A percentile compares a stretch with the other conserved stretches of the same genome.
phyloP scores from a whole-genome alignment of 129 eudicot species.

The Sambucus nigra region DNA sequence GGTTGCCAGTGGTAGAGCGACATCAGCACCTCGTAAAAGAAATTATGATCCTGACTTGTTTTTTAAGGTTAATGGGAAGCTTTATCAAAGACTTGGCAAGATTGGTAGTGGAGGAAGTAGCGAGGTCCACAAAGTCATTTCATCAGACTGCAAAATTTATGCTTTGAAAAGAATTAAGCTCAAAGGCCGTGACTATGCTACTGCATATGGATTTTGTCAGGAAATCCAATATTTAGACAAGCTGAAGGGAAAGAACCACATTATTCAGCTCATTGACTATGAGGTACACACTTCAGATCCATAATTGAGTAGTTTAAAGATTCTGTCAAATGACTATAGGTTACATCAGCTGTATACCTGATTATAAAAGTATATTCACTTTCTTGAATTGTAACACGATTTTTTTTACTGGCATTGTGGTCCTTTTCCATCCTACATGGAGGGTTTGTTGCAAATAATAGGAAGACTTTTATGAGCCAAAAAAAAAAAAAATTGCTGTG shows the following conservation, averaged over 20 bases:
- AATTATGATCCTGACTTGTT: constrained; percentile 67
- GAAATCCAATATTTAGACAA: constrained; percentile 80
- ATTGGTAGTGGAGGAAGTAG: constrained; percentile 99
- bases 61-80: constrained; percentile 94
- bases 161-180: constrained; percentile 96
- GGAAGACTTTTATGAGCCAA: neutral
- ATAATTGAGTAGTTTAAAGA: neutral
- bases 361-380: neutral
- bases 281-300: constrained; percentile 53
- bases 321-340: neutral
- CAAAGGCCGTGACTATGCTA: constrained; percentile 98
- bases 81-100: constrained; percentile 97
- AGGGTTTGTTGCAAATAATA: neutral
- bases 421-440: neutral
- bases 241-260: constrained; percentile 78
- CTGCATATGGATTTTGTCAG: constrained; percentile 96
- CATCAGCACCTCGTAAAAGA: constrained; percentile 64
- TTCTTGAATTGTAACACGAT: neutral
- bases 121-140: constrained; percentile 95
- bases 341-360: neutral
- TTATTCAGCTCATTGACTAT: constrained; percentile 85
- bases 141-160: constrained; percentile 83
- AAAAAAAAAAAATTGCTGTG: neutral
- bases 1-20: constrained; percentile 42
- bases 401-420: neutral